phyloP scores from a whole-genome alignment of 2,329 filamentous ascomycete genomes.

The Colletotrichum salicis region DNA sequence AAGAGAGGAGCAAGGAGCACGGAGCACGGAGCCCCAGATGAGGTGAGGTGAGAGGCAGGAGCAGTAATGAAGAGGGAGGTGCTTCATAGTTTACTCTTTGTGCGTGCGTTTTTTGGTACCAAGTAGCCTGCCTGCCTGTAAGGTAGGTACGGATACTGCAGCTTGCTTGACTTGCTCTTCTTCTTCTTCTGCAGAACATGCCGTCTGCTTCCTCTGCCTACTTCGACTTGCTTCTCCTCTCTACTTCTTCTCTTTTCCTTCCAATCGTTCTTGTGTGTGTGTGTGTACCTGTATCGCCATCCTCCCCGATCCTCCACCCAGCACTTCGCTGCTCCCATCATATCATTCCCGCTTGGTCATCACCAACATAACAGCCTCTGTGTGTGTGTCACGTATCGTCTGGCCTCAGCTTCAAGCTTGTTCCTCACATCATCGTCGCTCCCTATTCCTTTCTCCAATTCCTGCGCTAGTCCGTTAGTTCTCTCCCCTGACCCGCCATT shows the following conservation, averaged over 20 bases:
- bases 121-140: no score
- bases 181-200: neutral
- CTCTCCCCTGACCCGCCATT: slow-evolving; percentile 29
- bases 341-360: neutral
- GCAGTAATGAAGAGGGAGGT: neutral
- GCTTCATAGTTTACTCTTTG: neutral
- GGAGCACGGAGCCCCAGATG: neutral
- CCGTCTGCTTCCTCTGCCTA: neutral
- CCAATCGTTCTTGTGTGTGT: neutral
- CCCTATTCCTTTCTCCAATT: neutral
- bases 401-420: neutral
- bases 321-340: neutral
- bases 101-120: neutral
- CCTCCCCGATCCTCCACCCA: neutral
- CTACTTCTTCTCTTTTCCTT: neutral
- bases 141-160: neutral
- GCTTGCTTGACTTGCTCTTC: no score
- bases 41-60: neutral
- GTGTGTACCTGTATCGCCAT: neutral
- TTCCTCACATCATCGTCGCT: neutral
- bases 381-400: slow-evolving; percentile 7
- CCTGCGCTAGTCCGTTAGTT: slow-evolving; percentile 21
- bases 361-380: neutral
- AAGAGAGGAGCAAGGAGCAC: neutral
- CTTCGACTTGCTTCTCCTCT: neutral